A percentile compares a stretch with the other conserved stretches of the same genome.
These are phyloP conservation scores for Murraya koenigii DNA, from an alignment of 345 rosid genomes.

Conservation along the genomic window DNA sequence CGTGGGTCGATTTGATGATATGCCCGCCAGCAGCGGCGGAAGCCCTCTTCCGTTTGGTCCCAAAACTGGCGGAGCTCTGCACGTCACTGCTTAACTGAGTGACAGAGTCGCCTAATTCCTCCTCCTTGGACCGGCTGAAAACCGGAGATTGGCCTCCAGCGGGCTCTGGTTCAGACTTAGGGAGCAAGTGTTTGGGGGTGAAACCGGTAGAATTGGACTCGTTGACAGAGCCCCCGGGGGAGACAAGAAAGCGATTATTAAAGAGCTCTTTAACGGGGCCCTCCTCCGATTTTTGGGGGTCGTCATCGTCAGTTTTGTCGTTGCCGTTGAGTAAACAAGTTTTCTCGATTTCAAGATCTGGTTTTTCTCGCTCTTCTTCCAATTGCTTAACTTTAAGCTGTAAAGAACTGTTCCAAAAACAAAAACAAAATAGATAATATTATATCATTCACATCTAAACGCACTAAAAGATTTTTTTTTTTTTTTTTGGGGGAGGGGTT, in stretches of 20 bases:
- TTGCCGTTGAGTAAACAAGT: conserved; percentile 25
- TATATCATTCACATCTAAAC: too few relatives aligned
- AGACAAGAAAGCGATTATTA: too few relatives aligned
- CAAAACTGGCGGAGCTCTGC: conserved; percentile 57
- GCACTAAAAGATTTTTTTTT: too few relatives aligned
- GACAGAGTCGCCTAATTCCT: conserved; percentile 45
- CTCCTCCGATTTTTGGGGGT: neutral
- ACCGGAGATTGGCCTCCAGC: conserved; percentile 36
- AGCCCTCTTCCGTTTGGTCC: conserved; percentile 25
- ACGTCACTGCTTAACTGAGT: conserved; percentile 45
- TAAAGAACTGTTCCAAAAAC: conserved; percentile 40
- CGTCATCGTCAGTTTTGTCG: neutral
- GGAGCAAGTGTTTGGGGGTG: too few relatives aligned
- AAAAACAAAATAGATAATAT: neutral
- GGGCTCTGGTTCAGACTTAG: conserved; percentile 13
- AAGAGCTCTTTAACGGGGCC: conserved; percentile 8
- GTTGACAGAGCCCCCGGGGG: conserved; percentile 42
- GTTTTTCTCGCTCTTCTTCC: conserved; percentile 53
- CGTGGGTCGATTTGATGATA: conserved; percentile 19
- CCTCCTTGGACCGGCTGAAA: conserved; percentile 25
- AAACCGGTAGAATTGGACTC: conserved; percentile 76
- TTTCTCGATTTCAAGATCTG: conserved; percentile 54
- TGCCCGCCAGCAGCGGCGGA: conserved; percentile 13
- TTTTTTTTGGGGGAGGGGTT: too few relatives aligned
- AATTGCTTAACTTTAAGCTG: conserved; percentile 67